Evolutionary conservation across 495 filamentous ascomycete genomes (phyloP).

Genomic region (Penicillium longicatenatum): DNA sequence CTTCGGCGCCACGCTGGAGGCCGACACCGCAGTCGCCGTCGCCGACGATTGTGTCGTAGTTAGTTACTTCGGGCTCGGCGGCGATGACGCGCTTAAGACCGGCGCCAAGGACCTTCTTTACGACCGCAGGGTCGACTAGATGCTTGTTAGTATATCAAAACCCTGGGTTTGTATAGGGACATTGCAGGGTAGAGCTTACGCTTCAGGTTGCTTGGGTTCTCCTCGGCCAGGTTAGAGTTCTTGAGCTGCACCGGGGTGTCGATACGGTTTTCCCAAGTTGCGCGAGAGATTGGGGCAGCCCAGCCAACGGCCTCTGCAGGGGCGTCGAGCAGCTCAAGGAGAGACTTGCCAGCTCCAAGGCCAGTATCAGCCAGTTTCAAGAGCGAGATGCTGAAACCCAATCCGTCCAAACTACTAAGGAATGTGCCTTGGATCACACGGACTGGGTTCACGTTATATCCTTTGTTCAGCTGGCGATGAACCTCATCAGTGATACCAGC

Average conservation of each 20-base stretch:
- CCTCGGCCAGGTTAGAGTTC: slow-evolving; percentile 55
- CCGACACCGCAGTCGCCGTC: slow-evolving; percentile 96
- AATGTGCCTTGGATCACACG: slow-evolving; percentile 60
- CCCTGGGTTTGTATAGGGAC: not conserved
- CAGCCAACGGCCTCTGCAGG: slow-evolving; percentile 85
- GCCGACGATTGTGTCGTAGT: slow-evolving; percentile 88
- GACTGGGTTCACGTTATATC: slow-evolving; percentile 71
- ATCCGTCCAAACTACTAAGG: slow-evolving; percentile 88
- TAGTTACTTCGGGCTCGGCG: slow-evolving; percentile 82
- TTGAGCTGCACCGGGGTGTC: slow-evolving; percentile 47
- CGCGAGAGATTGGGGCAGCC: slow-evolving; percentile 65
- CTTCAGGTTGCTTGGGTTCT: slow-evolving; percentile 69
- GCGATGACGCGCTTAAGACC: slow-evolving; percentile 72
- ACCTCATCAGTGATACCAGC: slow-evolving; percentile 89
- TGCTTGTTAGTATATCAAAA: slow-evolving; percentile 17
- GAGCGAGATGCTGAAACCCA: slow-evolving; percentile 87
- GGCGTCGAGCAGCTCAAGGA: slow-evolving; percentile 86
- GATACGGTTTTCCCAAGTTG: slow-evolving; percentile 55
- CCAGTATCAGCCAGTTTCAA: slow-evolving; percentile 81
- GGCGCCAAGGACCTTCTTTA: slow-evolving; percentile 62
- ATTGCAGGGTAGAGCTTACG: slow-evolving; percentile 36
- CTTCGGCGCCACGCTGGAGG: slow-evolving; percentile 87
- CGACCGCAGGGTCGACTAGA: slow-evolving; percentile 58
- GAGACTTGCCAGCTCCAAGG: slow-evolving; percentile 70
- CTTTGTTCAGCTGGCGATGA: slow-evolving; percentile 68